A percentile compares a stretch with the other conserved stretches of the same genome.
These are phyloP conservation scores for Metrosideros polymorpha DNA, from an alignment of 441 rosid species.

Conservation along the genomic window DNA sequence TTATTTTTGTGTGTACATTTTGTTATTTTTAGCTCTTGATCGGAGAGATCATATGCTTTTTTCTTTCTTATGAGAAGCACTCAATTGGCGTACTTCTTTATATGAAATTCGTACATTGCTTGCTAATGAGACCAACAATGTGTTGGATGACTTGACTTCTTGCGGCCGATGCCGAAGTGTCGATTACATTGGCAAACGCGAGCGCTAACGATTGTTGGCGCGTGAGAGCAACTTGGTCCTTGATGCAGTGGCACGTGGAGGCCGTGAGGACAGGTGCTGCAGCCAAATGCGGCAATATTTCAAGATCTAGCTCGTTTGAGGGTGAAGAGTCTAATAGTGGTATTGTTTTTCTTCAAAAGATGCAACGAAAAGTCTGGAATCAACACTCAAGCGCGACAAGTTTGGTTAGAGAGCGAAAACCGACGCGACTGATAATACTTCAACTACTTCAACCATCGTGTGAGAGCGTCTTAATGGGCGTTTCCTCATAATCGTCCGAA, in stretches of 20 bases:
- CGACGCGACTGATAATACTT: fast-evolving
- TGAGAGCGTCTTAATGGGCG: not conserved
- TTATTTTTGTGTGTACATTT: no score
- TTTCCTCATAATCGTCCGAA: not conserved
- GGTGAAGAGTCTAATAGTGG: not conserved
- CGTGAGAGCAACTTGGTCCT: not conserved
- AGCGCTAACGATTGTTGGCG: not conserved
- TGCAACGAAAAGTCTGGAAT: not conserved
- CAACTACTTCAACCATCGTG: fast-evolving
- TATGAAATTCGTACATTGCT: not conserved
- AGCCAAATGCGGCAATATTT: not conserved
- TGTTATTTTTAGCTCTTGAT: no score
- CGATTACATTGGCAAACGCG: not conserved
- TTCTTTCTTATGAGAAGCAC: not conserved
- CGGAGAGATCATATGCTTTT: no score
- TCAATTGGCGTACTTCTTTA: not conserved
- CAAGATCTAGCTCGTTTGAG: not conserved
- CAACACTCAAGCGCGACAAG: fast-evolving
- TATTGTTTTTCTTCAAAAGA: not conserved
- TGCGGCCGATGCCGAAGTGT: not conserved
- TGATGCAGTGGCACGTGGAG: not conserved
- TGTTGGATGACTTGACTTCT: not conserved
- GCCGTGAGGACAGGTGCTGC: not conserved
- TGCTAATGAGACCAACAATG: not conserved
- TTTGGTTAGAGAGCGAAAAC: not conserved